Base-by-base conservation (phyloP, 257 asterid species). In the Datura wrightii region DNA sequence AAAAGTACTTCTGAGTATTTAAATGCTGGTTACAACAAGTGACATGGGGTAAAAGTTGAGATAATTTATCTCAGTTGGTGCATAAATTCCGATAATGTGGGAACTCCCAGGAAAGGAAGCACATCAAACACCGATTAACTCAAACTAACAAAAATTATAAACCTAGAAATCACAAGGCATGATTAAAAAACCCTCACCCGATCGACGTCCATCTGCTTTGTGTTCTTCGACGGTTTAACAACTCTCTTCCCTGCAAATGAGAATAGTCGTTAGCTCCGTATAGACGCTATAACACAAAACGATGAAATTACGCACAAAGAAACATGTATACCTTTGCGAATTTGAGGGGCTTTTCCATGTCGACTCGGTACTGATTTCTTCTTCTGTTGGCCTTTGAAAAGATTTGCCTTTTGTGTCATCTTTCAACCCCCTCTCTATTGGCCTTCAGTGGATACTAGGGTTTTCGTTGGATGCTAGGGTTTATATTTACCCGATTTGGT, bases 291-390 rank as follows among this genome's bases (percentile, higher is more conserved):
- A 18, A 31, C 37, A 63, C 31, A 2, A 39, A 19, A 31, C 13
- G 39, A 60, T 19, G 44, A 15, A 52, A 11, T 10, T 8, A 42
- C 55, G 0, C 13, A 67, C 37, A 62, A 3, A 67, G 6, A 10
- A 31, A 82, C 8, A 4, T 10, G 15, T 42, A 65, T 86, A 94
- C 98, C 98, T 86, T 95, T 94, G 66, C 94, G 91, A 59, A 87
- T 94, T 58, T 85, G 90, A 78, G 89, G 36, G 80, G 70, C 56
- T 88, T 95, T 95, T n/a, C 98, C 99, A 83, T 95, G 99, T 85
- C 99, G 98, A 86, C 90, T 95, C 13, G 99, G 97, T 46, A 94
- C 88, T 24, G 94, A 83, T 86, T 95, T 93, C 92, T 83, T 90
- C 83, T 92, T 94, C 90, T 93, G 88, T 86, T 91, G 91, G 19